Conservation (phyloP, 2,329 filamentous ascomycete genomes). For the Phaeosphaeriaceae sp. region DNA sequence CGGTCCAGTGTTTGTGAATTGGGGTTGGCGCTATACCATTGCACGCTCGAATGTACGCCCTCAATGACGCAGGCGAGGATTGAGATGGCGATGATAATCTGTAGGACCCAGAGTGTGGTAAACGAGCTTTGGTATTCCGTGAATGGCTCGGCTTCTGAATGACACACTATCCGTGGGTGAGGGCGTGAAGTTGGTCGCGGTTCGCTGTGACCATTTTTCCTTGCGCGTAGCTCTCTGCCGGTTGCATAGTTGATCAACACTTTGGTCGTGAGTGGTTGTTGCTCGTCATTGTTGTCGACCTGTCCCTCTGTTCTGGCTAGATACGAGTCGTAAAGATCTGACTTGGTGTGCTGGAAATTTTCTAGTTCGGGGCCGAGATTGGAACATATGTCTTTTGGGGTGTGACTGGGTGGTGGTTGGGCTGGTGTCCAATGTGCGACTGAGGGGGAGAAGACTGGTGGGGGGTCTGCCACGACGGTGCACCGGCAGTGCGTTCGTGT, state of each 20-base stretch:
- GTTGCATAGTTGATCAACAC: slow-evolving; percentile 24
- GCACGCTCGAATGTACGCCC: slow-evolving; percentile 25
- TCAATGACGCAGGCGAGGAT: slow-evolving; percentile 39
- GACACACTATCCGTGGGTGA: slow-evolving; percentile 28
- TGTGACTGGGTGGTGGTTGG: slow-evolving; percentile 20
- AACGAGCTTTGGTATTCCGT: slow-evolving; percentile 31
- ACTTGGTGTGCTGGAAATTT: slow-evolving; percentile 27
- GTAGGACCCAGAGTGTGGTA: slow-evolving; percentile 31
- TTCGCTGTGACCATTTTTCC: background rate
- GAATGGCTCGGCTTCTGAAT: slow-evolving; percentile 21
- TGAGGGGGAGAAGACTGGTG: slow-evolving; percentile 25
- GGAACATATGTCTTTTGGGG: slow-evolving; percentile 25
- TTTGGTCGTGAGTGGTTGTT: slow-evolving; percentile 25
- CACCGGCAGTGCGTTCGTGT: slow-evolving; percentile 41
- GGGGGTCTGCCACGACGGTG: slow-evolving; percentile 24
- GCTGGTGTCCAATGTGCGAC: slow-evolving; percentile 26
- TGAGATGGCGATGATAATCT: slow-evolving; percentile 34
- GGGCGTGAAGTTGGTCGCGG: slow-evolving; percentile 11
- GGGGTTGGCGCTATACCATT: slow-evolving; percentile 21
- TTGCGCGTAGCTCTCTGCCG: slow-evolving; percentile 2
- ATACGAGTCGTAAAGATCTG: slow-evolving; percentile 36
- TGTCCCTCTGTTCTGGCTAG: slow-evolving; percentile 11
- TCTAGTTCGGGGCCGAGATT: slow-evolving; percentile 36
- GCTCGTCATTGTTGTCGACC: slow-evolving; percentile 10
- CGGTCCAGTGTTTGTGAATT: background rate